Percentiles rank a stretch among this genome's conserved stretches.
Evolutionary conservation across 768 basidiomycete species (phyloP).

Genomic region (Termitomyces sp.): DNA sequence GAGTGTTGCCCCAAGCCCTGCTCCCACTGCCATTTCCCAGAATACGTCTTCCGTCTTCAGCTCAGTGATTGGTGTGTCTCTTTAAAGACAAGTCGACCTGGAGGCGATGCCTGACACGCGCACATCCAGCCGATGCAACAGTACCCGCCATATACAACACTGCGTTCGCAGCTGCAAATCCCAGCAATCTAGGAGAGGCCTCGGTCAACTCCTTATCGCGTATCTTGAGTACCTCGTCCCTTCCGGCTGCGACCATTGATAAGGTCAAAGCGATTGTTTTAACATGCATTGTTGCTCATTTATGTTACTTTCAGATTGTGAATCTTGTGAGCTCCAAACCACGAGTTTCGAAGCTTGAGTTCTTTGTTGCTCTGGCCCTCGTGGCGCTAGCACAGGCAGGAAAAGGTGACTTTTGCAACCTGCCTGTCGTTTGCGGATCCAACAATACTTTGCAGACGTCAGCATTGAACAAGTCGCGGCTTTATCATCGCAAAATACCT

Average conservation of each 20-base stretch:
- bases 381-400: slow-evolving; percentile 82
- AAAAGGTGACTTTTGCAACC: slow-evolving; percentile 46
- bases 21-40: slow-evolving; percentile 54
- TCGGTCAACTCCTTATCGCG: slow-evolving; percentile 82
- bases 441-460: slow-evolving; percentile 43
- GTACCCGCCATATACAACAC: slow-evolving; percentile 74
- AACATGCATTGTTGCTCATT: background rate
- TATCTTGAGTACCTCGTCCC: slow-evolving; percentile 67
- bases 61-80: slow-evolving; percentile 59
- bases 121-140: slow-evolving; percentile 64
- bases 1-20: slow-evolving; percentile 71
- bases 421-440: background rate
- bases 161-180: slow-evolving; percentile 71
- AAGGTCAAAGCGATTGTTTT: slow-evolving; percentile 40
- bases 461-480: slow-evolving; percentile 79
- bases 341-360: slow-evolving; percentile 82
- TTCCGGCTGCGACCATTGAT: slow-evolving; percentile 82
- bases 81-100: background rate
- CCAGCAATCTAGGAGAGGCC: slow-evolving; percentile 64
- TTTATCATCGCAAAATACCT: slow-evolving; percentile 69
- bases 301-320: slow-evolving; percentile 60
- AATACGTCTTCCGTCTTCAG: slow-evolving; percentile 51
- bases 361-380: slow-evolving; percentile 86
- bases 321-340: slow-evolving; percentile 80
- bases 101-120: slow-evolving; percentile 5